Percentiles rank a stretch among this genome's conserved stretches.
Conservation (phyloP, 805 yeast genomes). For the Metschnikowia bowlesiae region DNA sequence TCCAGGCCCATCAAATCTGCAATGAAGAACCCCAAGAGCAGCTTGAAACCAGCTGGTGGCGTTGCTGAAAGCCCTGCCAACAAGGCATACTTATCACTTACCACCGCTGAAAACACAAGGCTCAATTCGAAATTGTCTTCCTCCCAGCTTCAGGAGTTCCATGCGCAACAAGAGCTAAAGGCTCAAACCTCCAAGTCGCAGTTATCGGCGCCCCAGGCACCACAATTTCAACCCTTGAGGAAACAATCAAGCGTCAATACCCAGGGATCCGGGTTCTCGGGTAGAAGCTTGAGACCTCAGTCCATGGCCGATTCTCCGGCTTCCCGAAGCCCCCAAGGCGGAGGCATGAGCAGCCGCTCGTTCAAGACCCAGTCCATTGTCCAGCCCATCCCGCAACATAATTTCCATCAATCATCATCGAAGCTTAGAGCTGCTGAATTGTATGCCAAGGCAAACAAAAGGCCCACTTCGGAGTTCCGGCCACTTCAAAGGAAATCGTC, state of each 20-base stretch:
- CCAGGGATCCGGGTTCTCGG: conserved; percentile 16
- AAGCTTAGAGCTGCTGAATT: conserved; percentile 48
- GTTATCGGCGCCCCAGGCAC: not conserved
- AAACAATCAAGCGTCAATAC: conserved; percentile 19
- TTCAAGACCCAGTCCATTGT: conserved; percentile 21
- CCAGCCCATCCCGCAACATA: conserved; percentile 37
- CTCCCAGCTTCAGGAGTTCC: conserved; percentile 28
- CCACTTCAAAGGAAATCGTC: conserved; percentile 49
- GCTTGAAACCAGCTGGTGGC: conserved; percentile 13
- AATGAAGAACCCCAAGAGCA: conserved; percentile 37
- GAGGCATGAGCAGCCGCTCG: conserved; percentile 29
- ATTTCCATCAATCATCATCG: conserved; percentile 35
- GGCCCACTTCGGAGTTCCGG: conserved; percentile 38
- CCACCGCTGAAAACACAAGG: conserved; percentile 78
- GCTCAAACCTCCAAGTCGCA: conserved; percentile 7
- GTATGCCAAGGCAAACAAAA: conserved; percentile 47
- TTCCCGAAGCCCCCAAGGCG: conserved; percentile 1
- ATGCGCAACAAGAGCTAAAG: conserved; percentile 5
- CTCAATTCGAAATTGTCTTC: conserved; percentile 58
- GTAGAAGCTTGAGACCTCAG: conserved; percentile 34
- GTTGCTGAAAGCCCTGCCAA: conserved; percentile 41
- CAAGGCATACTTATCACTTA: conserved; percentile 59
- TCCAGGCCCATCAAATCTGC: conserved; percentile 41
- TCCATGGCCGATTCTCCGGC: conserved; percentile 15
- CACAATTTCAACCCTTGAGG: conserved; percentile 22